Evolutionary conservation across 768 basidiomycete genomes (phyloP).

Genomic region (Chiua virens): DNA sequence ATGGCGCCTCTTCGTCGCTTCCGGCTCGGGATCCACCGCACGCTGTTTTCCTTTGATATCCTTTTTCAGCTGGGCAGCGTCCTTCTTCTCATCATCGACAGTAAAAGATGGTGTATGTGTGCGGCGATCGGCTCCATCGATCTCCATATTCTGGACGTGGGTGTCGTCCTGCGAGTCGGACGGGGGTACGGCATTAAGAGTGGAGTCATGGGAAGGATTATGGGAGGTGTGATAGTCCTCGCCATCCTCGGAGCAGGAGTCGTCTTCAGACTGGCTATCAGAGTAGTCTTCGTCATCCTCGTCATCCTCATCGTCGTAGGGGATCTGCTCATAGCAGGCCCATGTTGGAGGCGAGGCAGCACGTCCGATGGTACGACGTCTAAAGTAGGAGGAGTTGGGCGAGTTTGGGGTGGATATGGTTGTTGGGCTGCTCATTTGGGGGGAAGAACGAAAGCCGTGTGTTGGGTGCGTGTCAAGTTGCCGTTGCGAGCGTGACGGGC

Average conservation of each 20-base stretch:
- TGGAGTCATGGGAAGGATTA: slow-evolving; percentile 31
- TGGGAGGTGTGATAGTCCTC: slow-evolving; percentile 51
- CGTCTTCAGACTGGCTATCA: slow-evolving; percentile 52
- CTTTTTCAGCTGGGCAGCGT: slow-evolving; percentile 44
- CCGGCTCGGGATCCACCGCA: slow-evolving; percentile 66
- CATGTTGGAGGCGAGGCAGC: slow-evolving; percentile 84
- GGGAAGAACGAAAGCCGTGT: background rate
- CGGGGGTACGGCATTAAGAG: slow-evolving; percentile 18
- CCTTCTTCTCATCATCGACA: slow-evolving; percentile 32
- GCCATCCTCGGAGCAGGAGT: slow-evolving; percentile 73
- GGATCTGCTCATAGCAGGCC: slow-evolving; percentile 91
- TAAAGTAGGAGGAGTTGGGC: slow-evolving; percentile 39
- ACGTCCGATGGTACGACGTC: slow-evolving; percentile 73
- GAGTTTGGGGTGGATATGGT: slow-evolving; percentile 22
- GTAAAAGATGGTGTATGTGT: background rate
- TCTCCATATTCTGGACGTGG: slow-evolving; percentile 53
- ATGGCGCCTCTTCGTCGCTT: slow-evolving; percentile 47
- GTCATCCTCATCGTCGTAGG: slow-evolving; percentile 58
- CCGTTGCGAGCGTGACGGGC: slow-evolving; percentile 3
- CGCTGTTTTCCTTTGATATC: slow-evolving; percentile 82
- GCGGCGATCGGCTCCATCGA: slow-evolving; percentile 38
- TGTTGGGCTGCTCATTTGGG: slow-evolving; percentile 24
- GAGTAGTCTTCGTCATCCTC: slow-evolving; percentile 58
- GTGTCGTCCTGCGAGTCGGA: slow-evolving; percentile 44
- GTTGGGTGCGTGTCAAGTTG: background rate